Evolutionary conservation across 139 green algal genomes (phyloP).

Genomic region (Closterium sp.): DNA sequence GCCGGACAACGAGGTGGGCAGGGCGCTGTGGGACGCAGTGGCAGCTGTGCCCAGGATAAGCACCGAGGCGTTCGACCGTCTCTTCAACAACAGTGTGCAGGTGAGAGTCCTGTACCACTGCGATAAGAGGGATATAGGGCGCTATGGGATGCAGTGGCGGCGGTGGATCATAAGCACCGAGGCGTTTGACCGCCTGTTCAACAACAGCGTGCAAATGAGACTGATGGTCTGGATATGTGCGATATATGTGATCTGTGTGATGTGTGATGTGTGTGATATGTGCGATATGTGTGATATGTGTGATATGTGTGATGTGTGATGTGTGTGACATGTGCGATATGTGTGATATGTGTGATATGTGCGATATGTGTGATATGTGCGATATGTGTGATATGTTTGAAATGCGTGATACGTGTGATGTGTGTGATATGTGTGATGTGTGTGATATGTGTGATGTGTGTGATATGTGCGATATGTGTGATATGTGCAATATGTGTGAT

Average conservation of each 20-base stretch:
- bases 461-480: too few species aligned
- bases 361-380: too few species aligned
- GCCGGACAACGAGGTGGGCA: conserved; percentile 71
- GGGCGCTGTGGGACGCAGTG: conserved; percentile 85
- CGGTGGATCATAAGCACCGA: conserved; percentile 66
- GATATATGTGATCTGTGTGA: not conserved
- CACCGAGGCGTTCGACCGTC: conserved; percentile 71
- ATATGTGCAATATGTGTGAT: too few species aligned
- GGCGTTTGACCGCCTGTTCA: conserved; percentile 79
- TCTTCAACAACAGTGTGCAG: conserved; percentile 77
- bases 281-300: too few species aligned
- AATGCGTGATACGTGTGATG: too few species aligned
- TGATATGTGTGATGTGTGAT: too few species aligned
- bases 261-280: too few species aligned
- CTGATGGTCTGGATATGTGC: not conserved
- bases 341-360: too few species aligned
- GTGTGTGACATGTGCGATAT: too few species aligned
- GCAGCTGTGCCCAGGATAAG: conserved; percentile 74
- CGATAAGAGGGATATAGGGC: not conserved
- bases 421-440: too few species aligned
- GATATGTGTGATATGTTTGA: too few species aligned
- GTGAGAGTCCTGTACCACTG: conserved; percentile 60
- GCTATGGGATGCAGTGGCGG: conserved; percentile 1
- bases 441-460: too few species aligned
- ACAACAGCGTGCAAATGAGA: conserved; percentile 66